Evolutionary conservation across 2,329 filamentous ascomycete genomes (phyloP), one percentile per base, ranked within the genome.

Genomic region (Xylariaceae sp.): DNA sequence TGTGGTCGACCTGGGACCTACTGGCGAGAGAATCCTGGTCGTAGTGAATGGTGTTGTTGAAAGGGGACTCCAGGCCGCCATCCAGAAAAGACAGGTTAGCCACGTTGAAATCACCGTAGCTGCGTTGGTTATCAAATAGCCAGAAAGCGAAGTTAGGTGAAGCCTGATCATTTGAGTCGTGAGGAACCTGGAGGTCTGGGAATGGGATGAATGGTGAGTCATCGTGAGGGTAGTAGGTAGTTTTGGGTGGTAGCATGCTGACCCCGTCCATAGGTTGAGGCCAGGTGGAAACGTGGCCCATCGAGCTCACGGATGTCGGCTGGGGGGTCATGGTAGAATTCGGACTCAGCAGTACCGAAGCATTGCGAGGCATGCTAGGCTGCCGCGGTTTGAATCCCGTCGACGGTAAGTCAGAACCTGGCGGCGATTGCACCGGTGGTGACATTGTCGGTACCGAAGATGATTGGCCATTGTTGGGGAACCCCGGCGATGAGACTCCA

Each of bases 31-130:
- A 77, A 57, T 80, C 76, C 48, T 77, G 75, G 54, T 80, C 76
- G 56, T 79, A 78, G 50, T 74, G 72, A 26, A 79, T 75, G 51
- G 74, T 74, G 61, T 74, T 78, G 65, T 78, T 78, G 53, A 80
- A 76, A 0, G 75, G 71, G 1, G 77, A 78, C 63, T 79, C 77
- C 10, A 80, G 67, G 2, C 76, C 76, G 18, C 74, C 74, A 43
- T 79, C 76, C 5, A 76, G 61, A 51, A 79, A 80, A 0, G 76
- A 75, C 3, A 77, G 61, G 16, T 71, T 72, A 3, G 73, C 65
- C 15, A 77, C 68, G 52, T 67, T 71, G 53, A 77, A 72, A 5
- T 77, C 75, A 34, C 66, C 67, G 43, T 73, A 74, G 22, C 61
- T 69, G 0, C 71, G 70, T 46, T 74, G 72, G 2, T 73, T 68